These are phyloP conservation scores for Waltergamsia citrina DNA, from an alignment of 2,329 filamentous ascomycete species.

Conservation along the genomic window DNA sequence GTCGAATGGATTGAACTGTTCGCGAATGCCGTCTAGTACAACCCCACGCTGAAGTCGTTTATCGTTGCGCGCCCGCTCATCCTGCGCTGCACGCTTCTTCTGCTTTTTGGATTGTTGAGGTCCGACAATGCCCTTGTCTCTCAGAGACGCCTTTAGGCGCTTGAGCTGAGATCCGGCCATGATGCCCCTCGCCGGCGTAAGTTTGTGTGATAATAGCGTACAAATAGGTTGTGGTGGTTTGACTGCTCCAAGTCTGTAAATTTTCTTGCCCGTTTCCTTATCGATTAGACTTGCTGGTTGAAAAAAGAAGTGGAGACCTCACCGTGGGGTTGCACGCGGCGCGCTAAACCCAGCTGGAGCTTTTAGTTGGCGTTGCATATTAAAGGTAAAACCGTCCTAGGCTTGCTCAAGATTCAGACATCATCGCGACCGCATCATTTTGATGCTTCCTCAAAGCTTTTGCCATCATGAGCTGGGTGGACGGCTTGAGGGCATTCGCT, in stretches of 20 bases:
- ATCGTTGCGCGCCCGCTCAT: slow-evolving; percentile 54
- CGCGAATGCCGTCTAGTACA: slow-evolving; percentile 77
- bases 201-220: background rate
- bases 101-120: slow-evolving; percentile 95
- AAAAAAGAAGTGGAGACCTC: background rate
- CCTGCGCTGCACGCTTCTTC: slow-evolving; percentile 64
- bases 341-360: background rate
- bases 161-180: slow-evolving; percentile 96
- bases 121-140: slow-evolving; percentile 81
- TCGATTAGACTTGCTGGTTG: slow-evolving; percentile 1
- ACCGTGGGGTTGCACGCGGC: background rate
- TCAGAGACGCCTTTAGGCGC: slow-evolving; percentile 82
- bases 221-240: background rate
- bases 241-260: background rate
- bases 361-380: no score
- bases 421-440: no score
- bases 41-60: slow-evolving; percentile 69
- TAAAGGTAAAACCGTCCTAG: no score
- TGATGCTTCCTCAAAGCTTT: background rate
- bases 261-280: slow-evolving; percentile 3
- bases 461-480: slow-evolving; percentile 29
- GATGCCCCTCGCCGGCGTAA: slow-evolving; percentile 6
- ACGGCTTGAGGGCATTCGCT: slow-evolving; percentile 16
- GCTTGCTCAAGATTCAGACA: no score
- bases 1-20: slow-evolving; percentile 97